Percentiles rank a stretch among this genome's conserved stretches.
Conservation (phyloP, 495 filamentous ascomycete genomes). For the Jackrogersella minutella region DNA sequence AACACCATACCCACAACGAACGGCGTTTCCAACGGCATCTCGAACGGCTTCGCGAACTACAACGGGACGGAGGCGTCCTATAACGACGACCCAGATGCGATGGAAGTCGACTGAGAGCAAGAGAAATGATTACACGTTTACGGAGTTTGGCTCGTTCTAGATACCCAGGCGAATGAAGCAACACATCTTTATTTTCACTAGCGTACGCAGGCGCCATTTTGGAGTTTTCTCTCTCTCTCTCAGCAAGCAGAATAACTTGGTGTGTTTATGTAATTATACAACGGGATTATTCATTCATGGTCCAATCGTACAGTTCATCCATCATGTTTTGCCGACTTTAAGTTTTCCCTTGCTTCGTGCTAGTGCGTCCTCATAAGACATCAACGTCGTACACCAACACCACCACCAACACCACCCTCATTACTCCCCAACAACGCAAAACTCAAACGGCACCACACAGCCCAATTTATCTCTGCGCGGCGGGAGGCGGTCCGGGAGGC, state of each 20-base stretch:
- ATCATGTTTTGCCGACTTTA: background rate
- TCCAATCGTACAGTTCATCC: slow-evolving; percentile 11
- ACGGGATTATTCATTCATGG: slow-evolving; percentile 22
- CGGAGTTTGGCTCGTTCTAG: slow-evolving; percentile 34
- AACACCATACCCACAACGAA: no score
- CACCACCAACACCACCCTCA: background rate
- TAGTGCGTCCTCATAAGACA: background rate
- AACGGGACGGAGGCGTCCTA: background rate
- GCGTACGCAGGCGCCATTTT: slow-evolving; percentile 14
- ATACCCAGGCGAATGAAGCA: slow-evolving; percentile 35
- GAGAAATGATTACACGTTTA: slow-evolving; percentile 18
- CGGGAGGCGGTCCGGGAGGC: slow-evolving; percentile 57
- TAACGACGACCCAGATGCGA: slow-evolving; percentile 67
- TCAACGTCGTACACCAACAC: slow-evolving; percentile 6
- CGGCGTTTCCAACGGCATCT: background rate
- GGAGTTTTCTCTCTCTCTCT: no score
- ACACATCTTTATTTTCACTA: slow-evolving; percentile 15
- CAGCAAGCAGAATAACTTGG: no score
- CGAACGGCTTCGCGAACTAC: slow-evolving; percentile 13
- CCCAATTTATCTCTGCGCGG: slow-evolving; percentile 39
- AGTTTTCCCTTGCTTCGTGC: no score
- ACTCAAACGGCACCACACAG: background rate
- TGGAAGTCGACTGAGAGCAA: slow-evolving; percentile 70
- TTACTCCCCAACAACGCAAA: background rate
- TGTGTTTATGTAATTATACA: slow-evolving; percentile 20